Base-by-base conservation (phyloP, 495 filamentous ascomycete species). In the Geopyxis carbonaria region DNA sequence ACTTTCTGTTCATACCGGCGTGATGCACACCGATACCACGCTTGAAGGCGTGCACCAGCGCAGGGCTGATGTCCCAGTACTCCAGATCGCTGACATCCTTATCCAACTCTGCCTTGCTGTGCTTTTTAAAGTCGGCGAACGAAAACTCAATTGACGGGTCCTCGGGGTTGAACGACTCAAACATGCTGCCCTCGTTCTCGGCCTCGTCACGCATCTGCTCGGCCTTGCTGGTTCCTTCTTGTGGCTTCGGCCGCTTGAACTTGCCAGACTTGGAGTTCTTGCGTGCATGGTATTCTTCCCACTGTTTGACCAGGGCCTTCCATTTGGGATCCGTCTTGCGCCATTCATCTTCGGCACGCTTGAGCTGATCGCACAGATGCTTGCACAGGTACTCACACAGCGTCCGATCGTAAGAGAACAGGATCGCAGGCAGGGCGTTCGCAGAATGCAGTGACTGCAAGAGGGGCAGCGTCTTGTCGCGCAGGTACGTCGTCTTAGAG, bases 1-100 rank as follows among this genome's bases (percentile, higher is more conserved):
- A 85, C 39, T 71, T 68, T 33, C 78, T 62, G 50, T 83, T 83
- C 71, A 85, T 69, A 48, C 80, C 79, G 20, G 78, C 62, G 51
- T 86, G 80, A 60, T 86, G 80, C 20, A 84, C 64, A 14, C 77
- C 80, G 36, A 85, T 65, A 5, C 80, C 80, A 36, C 79, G 58
- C 31, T 58, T 59, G 20, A 86, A 51, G 1, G 67, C 69, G 3
- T 64, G 54, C 21, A 75, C 59, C 16, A 80, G 55, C 44, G 15
- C 63, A 7, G 64, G 62, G 13, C 50, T 25, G 18, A 46, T 46
- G 19, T 13, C n/a, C 27, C 22, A 33, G 7, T 22, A 1, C 5
- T 5, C 8, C 32, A 81, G 50, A n/a, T 66, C 42, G 15, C 46
- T 13, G 13, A 67, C 50, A 42, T 67, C 65, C 0, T 52, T 55